Percentiles rank a stretch among this genome's conserved stretches.
Evolutionary conservation across 257 asterid species (phyloP).

Genomic region (Capsicum chinense): DNA sequence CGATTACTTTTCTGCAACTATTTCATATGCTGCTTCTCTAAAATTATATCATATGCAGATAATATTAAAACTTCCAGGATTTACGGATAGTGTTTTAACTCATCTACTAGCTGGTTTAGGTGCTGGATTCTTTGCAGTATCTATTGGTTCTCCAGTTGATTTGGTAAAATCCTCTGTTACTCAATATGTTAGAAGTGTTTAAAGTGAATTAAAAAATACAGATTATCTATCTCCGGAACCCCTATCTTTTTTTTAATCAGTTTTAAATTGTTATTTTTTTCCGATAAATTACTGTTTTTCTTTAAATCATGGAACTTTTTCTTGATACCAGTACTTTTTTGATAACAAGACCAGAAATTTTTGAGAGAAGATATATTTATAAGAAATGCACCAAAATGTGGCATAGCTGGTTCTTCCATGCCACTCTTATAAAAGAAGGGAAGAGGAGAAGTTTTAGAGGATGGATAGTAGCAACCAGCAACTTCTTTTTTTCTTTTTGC

Average conservation of each 20-base stretch:
- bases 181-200: not conserved
- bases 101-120: slow-evolving; percentile 91
- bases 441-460: not conserved
- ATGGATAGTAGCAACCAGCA: not conserved
- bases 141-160: slow-evolving; percentile 92
- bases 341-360: not conserved
- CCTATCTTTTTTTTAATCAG: not conserved
- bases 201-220: not conserved
- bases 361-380: not conserved
- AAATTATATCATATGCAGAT: slow-evolving; percentile 51
- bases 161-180: slow-evolving; percentile 57
- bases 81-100: slow-evolving; percentile 72
- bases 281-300: not conserved
- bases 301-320: not conserved
- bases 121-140: slow-evolving; percentile 96
- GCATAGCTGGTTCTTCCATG: not conserved
- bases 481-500: not conserved
- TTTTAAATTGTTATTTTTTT: not conserved
- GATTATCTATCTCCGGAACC: not conserved
- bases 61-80: slow-evolving; percentile 75
- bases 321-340: not conserved
- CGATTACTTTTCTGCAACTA: not conserved
- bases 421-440: not conserved
- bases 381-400: not conserved
- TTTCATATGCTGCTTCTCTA: not conserved